Base-by-base conservation (phyloP, 352 stramenopile genomes). In the Aphanomyces euteiches region DNA sequence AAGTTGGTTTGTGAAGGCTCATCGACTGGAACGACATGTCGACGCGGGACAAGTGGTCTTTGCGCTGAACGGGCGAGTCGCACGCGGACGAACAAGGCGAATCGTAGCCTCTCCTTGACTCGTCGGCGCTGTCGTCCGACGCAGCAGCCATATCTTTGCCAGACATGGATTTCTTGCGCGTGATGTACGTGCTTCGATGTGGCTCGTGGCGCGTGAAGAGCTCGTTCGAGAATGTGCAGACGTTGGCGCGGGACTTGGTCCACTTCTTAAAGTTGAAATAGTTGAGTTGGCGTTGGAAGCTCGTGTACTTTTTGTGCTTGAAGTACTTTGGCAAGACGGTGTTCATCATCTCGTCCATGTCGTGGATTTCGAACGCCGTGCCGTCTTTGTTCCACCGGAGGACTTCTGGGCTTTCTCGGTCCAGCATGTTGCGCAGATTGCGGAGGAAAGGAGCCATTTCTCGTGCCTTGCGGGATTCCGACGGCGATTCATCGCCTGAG, bases 261-360 rank as follows among this genome's bases (percentile, higher is more conserved):
- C 85, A 93, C 69, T 95, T 95, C 77, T 87, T 82, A 78, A 98
- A 98, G 74, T 77, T 89, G 73, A 98, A 98, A 75, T 98, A 98
- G 81, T 96, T 97, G 68, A 98, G 84, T 72, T 98, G 91, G 37
- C 93, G 87, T 72, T 96, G 89, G 69, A 98, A 95, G 64, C 89
- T 97, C 66, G 93, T 93, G 82, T 97, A 98, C 73, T 93, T 96
- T 75, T 81, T 79, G 76, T 98, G 93, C 72, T 97, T 98, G 75
- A 98, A 98, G 78, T 98, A 98, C 72, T 92, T 90, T 36, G 93
- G 90, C 28, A 98, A 82, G 59, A 97, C 81, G 72, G 89, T 83
- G 47, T 75, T 69, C 73, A 91, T 90, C 65, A 97, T 86, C 53
- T 73, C 68, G 10, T 68, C 72, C 78, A 89, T 87, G 76, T 92